Conservation (phyloP, 495 filamentous ascomycete genomes). For the Aspergillus bertholletiae region DNA sequence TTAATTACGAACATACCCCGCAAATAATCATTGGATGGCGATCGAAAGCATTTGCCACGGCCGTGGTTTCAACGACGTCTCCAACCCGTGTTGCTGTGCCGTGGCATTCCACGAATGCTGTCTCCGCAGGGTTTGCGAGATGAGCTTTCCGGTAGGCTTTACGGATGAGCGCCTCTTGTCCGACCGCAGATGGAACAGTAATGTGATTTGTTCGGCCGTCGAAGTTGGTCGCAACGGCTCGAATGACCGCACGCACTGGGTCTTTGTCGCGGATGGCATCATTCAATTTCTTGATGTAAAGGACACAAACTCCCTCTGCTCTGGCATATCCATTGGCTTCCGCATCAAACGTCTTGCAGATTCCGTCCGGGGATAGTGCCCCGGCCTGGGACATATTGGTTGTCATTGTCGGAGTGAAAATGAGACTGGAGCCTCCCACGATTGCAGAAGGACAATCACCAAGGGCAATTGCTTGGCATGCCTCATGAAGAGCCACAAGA, state of each 20-base stretch:
- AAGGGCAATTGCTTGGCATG: too few species aligned
- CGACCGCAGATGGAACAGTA: neutral
- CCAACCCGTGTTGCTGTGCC: slow-evolving; percentile 48
- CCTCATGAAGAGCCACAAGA: slow-evolving; percentile 32
- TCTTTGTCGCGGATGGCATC: neutral
- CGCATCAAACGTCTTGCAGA: neutral
- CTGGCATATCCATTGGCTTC: neutral
- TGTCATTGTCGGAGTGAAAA: slow-evolving; percentile 30
- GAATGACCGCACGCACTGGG: neutral
- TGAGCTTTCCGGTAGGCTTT: slow-evolving; percentile 26
- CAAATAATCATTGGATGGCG: slow-evolving; percentile 16
- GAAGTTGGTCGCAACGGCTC: neutral
- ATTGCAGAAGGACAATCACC: slow-evolving; percentile 37
- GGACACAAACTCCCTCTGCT: neutral
- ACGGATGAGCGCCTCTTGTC: neutral
- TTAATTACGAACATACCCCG: too few species aligned
- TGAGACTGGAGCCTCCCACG: slow-evolving; percentile 37
- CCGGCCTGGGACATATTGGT: slow-evolving; percentile 24
- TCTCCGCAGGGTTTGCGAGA: slow-evolving; percentile 18
- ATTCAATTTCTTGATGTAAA: neutral
- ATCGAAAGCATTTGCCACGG: slow-evolving; percentile 15
- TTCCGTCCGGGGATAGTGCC: neutral
- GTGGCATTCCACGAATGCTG: slow-evolving; percentile 36
- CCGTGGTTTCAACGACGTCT: slow-evolving; percentile 26
- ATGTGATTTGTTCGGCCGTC: neutral